A percentile compares a stretch with the other conserved stretches of the same genome.
phyloP scores from a whole-genome alignment of 257 asterid genomes.

The Apocynum venetum region DNA sequence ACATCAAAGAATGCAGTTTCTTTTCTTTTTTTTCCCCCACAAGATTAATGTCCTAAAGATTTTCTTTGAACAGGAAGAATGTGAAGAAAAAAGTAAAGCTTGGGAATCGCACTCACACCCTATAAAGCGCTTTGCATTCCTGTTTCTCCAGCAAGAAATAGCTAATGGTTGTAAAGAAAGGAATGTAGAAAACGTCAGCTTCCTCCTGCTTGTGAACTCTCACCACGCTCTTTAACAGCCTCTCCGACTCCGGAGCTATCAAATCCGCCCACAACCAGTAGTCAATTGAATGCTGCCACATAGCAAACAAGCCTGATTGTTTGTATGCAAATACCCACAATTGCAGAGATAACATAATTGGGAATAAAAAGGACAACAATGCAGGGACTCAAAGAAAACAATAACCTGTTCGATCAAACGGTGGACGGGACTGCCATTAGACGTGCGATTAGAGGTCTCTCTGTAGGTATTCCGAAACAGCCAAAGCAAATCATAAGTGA shows the following conservation, averaged over 20 bases:
- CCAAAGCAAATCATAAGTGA: constrained; percentile 87
- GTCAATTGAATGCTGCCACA: constrained; percentile 81
- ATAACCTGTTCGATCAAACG: constrained; percentile 79
- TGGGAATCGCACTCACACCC: constrained; percentile 97
- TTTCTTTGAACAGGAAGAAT: neutral
- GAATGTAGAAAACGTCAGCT: constrained; percentile 95
- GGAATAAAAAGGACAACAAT: neutral
- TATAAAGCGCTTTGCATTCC: constrained; percentile 94
- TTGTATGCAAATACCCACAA: neutral
- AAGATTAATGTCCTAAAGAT: neutral
- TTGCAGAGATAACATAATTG: neutral
- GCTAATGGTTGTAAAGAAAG: constrained; percentile 88
- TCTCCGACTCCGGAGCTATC: constrained; percentile 73
- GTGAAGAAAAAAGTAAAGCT: neutral
- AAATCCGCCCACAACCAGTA: constrained; percentile 98
- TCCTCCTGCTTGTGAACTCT: constrained; percentile 84
- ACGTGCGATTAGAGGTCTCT: constrained; percentile 72
- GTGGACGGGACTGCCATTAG: constrained; percentile 98
- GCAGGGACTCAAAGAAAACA: neutral
- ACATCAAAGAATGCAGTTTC: neutral
- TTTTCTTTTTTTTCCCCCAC: neutral
- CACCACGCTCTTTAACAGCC: constrained; percentile 69
- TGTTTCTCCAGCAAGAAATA: constrained; percentile 88
- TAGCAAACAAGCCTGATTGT: neutral
- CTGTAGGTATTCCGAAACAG: constrained; percentile 57